A percentile compares a stretch with the other conserved stretches of the same genome.
These are phyloP conservation scores for Camelina neglecta DNA, from an alignment of 345 rosid genomes.

Conservation along the genomic window DNA sequence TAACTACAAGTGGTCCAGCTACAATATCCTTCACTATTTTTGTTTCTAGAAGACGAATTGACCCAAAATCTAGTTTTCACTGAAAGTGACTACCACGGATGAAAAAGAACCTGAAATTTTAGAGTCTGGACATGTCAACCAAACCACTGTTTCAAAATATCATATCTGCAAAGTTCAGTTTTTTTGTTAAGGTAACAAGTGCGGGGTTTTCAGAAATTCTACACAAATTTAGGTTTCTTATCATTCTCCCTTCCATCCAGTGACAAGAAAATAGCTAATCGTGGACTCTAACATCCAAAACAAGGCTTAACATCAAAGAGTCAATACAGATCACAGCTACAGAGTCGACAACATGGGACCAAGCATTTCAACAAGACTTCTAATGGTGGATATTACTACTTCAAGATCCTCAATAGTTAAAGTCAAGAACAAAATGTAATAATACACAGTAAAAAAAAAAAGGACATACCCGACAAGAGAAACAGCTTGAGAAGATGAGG, in stretches of 20 bases:
- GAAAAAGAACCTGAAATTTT: constrained; percentile 1
- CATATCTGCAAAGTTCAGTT: neutral
- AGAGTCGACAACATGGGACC: constrained; percentile 10
- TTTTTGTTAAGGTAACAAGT: constrained; percentile 2
- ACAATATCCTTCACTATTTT: neutral
- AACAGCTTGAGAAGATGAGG: constrained; percentile 81
- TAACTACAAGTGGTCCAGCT: constrained; percentile 19
- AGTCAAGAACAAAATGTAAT: neutral
- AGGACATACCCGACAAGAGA: constrained; percentile 76
- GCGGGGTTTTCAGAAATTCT: neutral
- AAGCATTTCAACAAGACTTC: constrained; percentile 16
- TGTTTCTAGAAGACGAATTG: neutral
- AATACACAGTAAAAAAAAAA: constrained; percentile 15
- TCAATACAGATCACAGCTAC: neutral
- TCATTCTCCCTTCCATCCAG: neutral
- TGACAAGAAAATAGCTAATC: neutral
- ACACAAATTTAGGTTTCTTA: neutral
- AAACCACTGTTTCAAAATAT: neutral
- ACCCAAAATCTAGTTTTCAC: neutral
- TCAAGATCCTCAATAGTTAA: constrained; percentile 6
- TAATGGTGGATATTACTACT: constrained; percentile 8
- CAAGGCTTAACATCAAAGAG: constrained; percentile 15
- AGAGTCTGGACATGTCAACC: constrained; percentile 10
- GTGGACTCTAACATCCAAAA: neutral
- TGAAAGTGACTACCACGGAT: constrained; percentile 3